Base-by-base conservation (phyloP, 768 basidiomycete genomes). In the Serendipita indica region DNA sequence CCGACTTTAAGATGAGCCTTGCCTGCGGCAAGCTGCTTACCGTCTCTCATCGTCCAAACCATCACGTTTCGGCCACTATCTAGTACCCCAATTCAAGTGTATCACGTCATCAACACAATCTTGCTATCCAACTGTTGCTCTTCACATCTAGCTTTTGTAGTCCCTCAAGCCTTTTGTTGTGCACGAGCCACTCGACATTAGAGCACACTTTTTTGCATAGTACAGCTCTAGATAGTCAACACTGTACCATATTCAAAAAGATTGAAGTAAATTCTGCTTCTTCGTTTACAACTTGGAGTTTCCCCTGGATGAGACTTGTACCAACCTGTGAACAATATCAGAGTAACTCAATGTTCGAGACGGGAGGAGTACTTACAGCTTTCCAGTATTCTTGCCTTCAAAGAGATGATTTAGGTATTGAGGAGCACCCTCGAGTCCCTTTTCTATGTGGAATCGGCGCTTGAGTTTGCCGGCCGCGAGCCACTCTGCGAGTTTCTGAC, bases 351-450 rank as follows among this genome's bases (percentile, higher is more conserved):
- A 65, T 41, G 46, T 63, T 64, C 27, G 27, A 3, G 16, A 43
- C 3, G 6, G 3, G 27, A 43, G 41, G 22, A 5, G 20, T 5
- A 71, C 73, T 18, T 62, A 75, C 76, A 91, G 66, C 72, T 92
- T 90, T 37, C 89, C 89, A 0, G 77, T 83, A 65, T 91, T 91
- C 2, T 74, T 83, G 27, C 89, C 89, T 12, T 70, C 77, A 71
- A 81, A 92, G 10, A 93, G 70, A 73, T 88, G 67, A 0, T 76
- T 79, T 39, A 90, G 69, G n/a, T 84, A 77, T 18, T 73, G 72
- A 1, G 87, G 84, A 14, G 86, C 85, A 57, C 82, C 79, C 63
- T 86, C 80, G 41, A 89, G 69, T 2, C 87, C 87, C 56, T 86
- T 74, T 0, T 90, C 78, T 35, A 91, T 70, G 65, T 91, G 88